A percentile compares a stretch with the other conserved stretches of the same genome.
phyloP scores from a whole-genome alignment of 768 basidiomycete genomes.

The Arthromyces matolae region DNA sequence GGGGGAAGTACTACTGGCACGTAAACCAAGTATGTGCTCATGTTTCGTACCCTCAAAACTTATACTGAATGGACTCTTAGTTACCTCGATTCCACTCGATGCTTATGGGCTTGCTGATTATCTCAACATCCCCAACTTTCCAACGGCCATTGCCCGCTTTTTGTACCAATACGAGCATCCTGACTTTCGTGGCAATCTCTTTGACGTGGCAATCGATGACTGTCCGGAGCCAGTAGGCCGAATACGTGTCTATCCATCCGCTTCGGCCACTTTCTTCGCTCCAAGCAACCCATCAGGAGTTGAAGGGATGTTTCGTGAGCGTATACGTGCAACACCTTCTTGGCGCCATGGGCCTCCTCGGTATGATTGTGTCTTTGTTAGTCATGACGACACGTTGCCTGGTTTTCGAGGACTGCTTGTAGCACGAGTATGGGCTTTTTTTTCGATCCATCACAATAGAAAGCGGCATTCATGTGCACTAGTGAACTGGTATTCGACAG shows the following conservation, averaged over 20 bases:
- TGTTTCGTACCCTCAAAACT: neutral
- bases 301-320: slow-evolving; percentile 1
- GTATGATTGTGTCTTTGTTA: slow-evolving; percentile 1
- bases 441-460: slow-evolving; percentile 16
- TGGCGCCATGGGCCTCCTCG: neutral
- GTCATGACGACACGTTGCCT: neutral
- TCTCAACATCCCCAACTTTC: neutral
- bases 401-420: slow-evolving; percentile 18
- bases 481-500: slow-evolving; percentile 20
- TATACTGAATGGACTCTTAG: neutral
- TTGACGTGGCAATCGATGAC: neutral
- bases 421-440: slow-evolving; percentile 20
- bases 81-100: neutral
- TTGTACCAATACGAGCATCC: slow-evolving; percentile 17
- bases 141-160: slow-evolving; percentile 14
- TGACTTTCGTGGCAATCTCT: neutral
- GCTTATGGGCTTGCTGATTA: neutral
- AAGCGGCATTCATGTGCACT: slow-evolving; percentile 22
- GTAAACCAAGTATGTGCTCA: neutral
- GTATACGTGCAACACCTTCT: neutral
- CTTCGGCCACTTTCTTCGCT: slow-evolving; percentile 2
- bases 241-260: slow-evolving; percentile 5
- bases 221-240: slow-evolving; percentile 1
- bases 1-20: neutral
- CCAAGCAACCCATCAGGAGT: slow-evolving; percentile 4